These are phyloP conservation scores for Parsonsia alboflavescens DNA, from an alignment of 257 asterid species.

Conservation along the genomic window DNA sequence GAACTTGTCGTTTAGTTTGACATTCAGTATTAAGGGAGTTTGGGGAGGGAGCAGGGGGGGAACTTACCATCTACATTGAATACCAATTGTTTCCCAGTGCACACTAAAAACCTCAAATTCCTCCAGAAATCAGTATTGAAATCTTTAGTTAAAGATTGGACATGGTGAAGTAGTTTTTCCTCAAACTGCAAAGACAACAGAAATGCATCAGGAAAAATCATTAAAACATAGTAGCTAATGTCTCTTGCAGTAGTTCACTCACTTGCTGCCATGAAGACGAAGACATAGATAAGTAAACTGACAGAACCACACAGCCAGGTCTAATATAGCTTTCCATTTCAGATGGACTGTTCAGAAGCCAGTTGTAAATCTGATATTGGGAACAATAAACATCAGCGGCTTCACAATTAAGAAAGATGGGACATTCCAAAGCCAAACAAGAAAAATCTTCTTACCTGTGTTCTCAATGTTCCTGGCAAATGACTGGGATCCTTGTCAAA, in stretches of 20 bases:
- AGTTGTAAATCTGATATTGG: slow-evolving; percentile 56
- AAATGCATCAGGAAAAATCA: slow-evolving; percentile 16
- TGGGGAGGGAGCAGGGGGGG: slow-evolving; percentile 1
- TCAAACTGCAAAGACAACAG: slow-evolving; percentile 54
- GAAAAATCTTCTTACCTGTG: slow-evolving; percentile 47
- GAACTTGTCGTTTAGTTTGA: neutral
- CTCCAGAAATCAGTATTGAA: slow-evolving; percentile 64
- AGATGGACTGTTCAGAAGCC: slow-evolving; percentile 86
- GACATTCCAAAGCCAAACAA: slow-evolving; percentile 1
- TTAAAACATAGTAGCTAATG: neutral
- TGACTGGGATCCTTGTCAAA: slow-evolving; percentile 96
- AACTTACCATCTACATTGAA: slow-evolving; percentile 51
- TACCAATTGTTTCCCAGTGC: slow-evolving; percentile 62
- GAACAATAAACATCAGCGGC: slow-evolving; percentile 5
- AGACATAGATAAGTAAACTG: slow-evolving; percentile 78
- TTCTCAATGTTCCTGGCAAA: slow-evolving; percentile 66
- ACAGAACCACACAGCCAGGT: slow-evolving; percentile 83
- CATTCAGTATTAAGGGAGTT: neutral
- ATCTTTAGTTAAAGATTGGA: slow-evolving; percentile 47
- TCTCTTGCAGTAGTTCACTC: slow-evolving; percentile 32
- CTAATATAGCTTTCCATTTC: slow-evolving; percentile 95
- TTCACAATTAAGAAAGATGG: slow-evolving; percentile 9
- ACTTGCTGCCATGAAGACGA: slow-evolving; percentile 71
- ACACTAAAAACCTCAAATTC: slow-evolving; percentile 57
- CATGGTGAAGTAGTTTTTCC: slow-evolving; percentile 45